Conservation (phyloP, 305 asterid species). For the Coffea humblotiana region DNA sequence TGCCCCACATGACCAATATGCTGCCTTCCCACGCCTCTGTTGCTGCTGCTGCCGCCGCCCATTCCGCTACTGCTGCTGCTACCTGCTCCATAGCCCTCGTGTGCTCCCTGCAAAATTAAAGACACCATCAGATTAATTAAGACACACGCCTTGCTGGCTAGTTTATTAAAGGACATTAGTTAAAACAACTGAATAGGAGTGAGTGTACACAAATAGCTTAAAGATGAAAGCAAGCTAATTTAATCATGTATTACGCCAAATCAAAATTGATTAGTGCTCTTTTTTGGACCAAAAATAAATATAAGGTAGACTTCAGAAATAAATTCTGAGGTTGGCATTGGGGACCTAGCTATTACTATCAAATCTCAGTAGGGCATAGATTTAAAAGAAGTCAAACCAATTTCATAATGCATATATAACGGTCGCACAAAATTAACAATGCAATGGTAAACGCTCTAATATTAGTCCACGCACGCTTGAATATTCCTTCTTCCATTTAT, state of each 20-base stretch:
- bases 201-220: neutral
- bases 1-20: slow-evolving; percentile 42
- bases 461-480: neutral
- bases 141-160: neutral
- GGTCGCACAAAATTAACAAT: neutral
- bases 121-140: neutral
- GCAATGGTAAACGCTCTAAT: neutral
- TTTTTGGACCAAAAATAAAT: neutral
- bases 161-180: neutral
- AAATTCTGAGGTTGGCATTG: neutral
- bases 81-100: slow-evolving; percentile 12
- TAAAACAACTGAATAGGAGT: neutral
- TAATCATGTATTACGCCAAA: no score
- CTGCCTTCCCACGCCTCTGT: slow-evolving; percentile 38
- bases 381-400: neutral
- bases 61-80: slow-evolving; percentile 12
- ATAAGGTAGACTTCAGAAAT: neutral
- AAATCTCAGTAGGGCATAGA: neutral
- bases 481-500: neutral
- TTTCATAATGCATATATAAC: no score
- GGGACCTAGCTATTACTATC: neutral
- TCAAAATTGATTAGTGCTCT: no score
- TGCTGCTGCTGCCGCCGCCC: slow-evolving; percentile 19
- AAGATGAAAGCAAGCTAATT: neutral
- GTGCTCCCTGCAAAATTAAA: slow-evolving; percentile 23